phyloP scores from a whole-genome alignment of 2,329 filamentous ascomycete genomes.

The Lasiodiplodia citricola region DNA sequence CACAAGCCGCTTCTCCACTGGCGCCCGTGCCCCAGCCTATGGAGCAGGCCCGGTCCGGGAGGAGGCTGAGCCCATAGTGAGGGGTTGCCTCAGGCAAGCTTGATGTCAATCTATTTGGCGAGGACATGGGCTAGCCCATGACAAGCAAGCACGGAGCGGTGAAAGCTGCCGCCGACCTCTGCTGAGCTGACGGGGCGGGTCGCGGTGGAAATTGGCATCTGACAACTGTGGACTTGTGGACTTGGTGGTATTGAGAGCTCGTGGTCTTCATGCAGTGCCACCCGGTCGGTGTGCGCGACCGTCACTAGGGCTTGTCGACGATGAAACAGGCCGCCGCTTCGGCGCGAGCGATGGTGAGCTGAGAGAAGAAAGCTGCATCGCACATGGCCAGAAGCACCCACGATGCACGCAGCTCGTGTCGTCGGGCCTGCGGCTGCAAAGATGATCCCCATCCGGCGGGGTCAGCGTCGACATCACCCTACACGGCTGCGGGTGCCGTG shows the following conservation, averaged over 20 bases:
- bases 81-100: constrained; percentile 24
- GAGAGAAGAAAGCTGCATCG: not conserved
- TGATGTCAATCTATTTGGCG: constrained; percentile 22
- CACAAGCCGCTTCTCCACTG: constrained; percentile 21
- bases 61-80: constrained; percentile 18
- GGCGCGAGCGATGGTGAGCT: constrained; percentile 4
- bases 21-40: constrained; percentile 16
- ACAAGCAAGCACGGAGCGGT: not conserved
- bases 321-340: constrained; percentile 19
- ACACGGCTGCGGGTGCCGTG: not conserved
- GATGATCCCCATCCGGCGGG: constrained; percentile 9
- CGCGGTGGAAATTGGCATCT: not conserved
- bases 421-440: constrained; percentile 5
- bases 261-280: constrained; percentile 18
- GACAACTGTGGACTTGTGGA: not conserved
- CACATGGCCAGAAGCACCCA: not conserved
- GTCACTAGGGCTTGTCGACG: constrained; percentile 9
- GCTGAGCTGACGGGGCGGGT: constrained; percentile 1
- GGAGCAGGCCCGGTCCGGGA: constrained; percentile 21
- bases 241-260: not conserved
- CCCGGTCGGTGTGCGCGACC: constrained; percentile 15
- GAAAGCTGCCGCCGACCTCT: constrained; percentile 1
- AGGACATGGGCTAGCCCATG: not conserved
- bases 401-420: constrained; percentile 1
- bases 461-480: not conserved